Base-by-base conservation (phyloP, 78 protist genomes). In the Dictyostelium capitatum region DNA sequence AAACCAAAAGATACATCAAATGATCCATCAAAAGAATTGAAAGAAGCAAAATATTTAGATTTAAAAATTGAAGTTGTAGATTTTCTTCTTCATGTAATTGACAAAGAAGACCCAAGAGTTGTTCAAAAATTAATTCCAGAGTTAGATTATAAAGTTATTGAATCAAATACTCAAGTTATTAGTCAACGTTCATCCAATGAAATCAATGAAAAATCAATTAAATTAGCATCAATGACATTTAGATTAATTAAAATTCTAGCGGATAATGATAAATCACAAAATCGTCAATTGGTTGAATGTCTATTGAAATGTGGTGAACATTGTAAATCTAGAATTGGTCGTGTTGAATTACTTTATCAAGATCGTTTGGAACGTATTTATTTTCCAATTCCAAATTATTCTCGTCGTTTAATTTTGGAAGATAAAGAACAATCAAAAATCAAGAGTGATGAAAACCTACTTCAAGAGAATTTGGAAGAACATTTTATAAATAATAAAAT, bases 261-360 rank as follows among this genome's bases (percentile, higher is more conserved):
- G 0, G 95, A 91, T 59, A 62, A 91, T 43, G 89, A 91, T 50
- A 70, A 74, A 69, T 54, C 95, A 9, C 84, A 91, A 46, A 91
- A 91, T 20, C 37, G 54, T 25, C 75, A 72, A 59, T 53, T 91
- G 64, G 91, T 64, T 10, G 81, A 90, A 2, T 80, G 89, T 67
- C 73, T 90, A 8, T 37, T 64, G 14, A 82, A 74, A 43, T 79
- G 95, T 82, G 95, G 95, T 79, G 95, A 83, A 46, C 92, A 91
- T 56, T 91, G 95, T 53, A 67, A 79, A 43, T 81, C 89, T 2
- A 41, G 95, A 48, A 91, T 91, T 59, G 95, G 95, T 81, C 47
- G 95, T 28, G 95, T 91, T 0, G 95, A 91, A 50, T 67, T 91
- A 57, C 57, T 91, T 56, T 57, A 78, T 79, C 57, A 82, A n/a